Base-by-base conservation (phyloP, 345 rosid genomes). In the Euclidium syriacum region DNA sequence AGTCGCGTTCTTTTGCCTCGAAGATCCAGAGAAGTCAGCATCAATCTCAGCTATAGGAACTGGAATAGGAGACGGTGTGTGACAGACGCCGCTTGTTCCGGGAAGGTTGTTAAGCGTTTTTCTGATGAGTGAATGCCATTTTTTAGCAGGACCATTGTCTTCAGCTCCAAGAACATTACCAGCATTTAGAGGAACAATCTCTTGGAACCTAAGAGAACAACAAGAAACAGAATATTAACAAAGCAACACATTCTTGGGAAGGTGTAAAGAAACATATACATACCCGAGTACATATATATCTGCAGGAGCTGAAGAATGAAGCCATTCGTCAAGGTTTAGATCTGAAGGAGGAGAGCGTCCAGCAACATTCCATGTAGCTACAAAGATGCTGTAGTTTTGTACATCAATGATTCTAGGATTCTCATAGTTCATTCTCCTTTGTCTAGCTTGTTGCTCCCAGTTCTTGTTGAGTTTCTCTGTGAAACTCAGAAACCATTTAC, bases 221-320 rank as follows among this genome's bases (percentile, higher is more conserved):
- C 7, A 57, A 3, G 24, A 9, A 23, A 56, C 20, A 57, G 24
- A 42, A 47, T 15, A 15, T 8, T 10, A 33, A 35, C 12, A 64
- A 78, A 64, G 33, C 41, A 5, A 26, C 11, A 39, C 4, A 18
- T 48, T 51, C 47, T 49, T 40, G 26, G 1, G n/a, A 43, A 32
- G 18, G 32, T 42, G 48, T 52, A 14, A 36, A 7, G 18, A 4
- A 36, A 71, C n/a, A n/a, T n/a, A n/a, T 58, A 49, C 77, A 61
- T 71, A 94, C 99, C 99, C 99, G 1, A 94, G 90, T 22, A 94
- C 96, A 52, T 94, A 94, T 54, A 94, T 90, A 71, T 94, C 99
- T 9, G 97, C 99, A 30, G 99, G 90, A 57, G 96, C 84, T n/a
- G 99, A 79, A 4, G 97, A 79, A 51, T 85, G 99, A 72, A 94